Conservation (phyloP, 208 protist species). For the Trichomonas tenax region DNA sequence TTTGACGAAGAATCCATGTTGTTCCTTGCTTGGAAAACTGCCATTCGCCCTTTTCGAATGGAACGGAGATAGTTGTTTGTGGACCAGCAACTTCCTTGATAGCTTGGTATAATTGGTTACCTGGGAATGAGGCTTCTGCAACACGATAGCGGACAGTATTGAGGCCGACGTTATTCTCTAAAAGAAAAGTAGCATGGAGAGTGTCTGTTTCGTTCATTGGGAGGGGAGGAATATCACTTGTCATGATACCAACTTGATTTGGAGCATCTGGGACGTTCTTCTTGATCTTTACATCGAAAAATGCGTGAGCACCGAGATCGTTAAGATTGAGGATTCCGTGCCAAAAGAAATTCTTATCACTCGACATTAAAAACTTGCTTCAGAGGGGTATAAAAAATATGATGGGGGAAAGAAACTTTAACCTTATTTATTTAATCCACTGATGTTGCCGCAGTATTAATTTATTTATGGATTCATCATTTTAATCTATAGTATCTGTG, state of each 20-base stretch:
- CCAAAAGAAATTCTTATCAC: slow-evolving; percentile 17
- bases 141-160: slow-evolving; percentile 11
- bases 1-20: slow-evolving; percentile 4
- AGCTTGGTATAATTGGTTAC: neutral
- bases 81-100: neutral
- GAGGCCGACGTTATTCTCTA: slow-evolving; percentile 9
- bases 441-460: too few species aligned
- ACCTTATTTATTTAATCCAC: too few species aligned
- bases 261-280: slow-evolving; percentile 20
- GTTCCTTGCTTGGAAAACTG: neutral
- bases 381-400: too few species aligned
- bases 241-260: slow-evolving; percentile 3
- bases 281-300: slow-evolving; percentile 22
- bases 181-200: neutral
- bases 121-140: neutral
- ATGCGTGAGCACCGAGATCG: neutral
- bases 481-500: too few species aligned
- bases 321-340: neutral
- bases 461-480: too few species aligned
- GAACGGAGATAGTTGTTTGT: neutral
- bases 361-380: neutral
- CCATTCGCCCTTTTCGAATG: neutral
- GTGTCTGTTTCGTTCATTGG: neutral
- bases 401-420: too few species aligned
- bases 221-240: slow-evolving; percentile 4